A percentile compares a stretch with the other conserved stretches of the same genome.
Evolutionary conservation across 345 rosid species (phyloP).

Genomic region (Melaleuca quinquenervia): DNA sequence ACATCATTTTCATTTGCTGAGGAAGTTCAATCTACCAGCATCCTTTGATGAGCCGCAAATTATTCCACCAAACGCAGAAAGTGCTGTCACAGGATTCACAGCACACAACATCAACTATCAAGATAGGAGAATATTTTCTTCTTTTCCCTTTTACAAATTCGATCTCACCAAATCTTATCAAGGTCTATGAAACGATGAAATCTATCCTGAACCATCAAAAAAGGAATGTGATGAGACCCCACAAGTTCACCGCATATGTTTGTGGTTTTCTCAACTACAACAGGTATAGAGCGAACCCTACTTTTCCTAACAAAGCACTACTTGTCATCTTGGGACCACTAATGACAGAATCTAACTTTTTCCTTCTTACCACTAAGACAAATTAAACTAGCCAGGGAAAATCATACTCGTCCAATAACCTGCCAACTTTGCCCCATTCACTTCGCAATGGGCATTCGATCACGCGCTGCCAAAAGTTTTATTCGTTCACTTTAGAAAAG

Average conservation of each 20-base stretch:
- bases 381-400: not conserved
- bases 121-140: not conserved
- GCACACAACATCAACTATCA: not conserved
- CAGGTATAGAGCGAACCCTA: not conserved
- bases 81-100: not conserved
- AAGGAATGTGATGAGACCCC: not conserved
- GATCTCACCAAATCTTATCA: not conserved
- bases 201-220: not conserved
- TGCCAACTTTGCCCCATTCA: not conserved
- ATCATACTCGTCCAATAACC: not conserved
- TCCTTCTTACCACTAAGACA: not conserved
- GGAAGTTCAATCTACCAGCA: not conserved
- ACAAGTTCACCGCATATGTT: not conserved
- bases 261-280: not conserved
- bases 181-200: not conserved
- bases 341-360: not conserved
- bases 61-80: not conserved
- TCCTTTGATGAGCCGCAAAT: not conserved
- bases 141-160: not conserved
- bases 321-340: not conserved
- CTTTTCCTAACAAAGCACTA: not conserved
- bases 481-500: not conserved
- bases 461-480: not conserved
- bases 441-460: not conserved
- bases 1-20: not conserved